A percentile compares a stretch with the other conserved stretches of the same genome.
Evolutionary conservation across 2,329 filamentous ascomycete species (phyloP).

Genomic region (Sporothrix brunneoviolacea): DNA sequence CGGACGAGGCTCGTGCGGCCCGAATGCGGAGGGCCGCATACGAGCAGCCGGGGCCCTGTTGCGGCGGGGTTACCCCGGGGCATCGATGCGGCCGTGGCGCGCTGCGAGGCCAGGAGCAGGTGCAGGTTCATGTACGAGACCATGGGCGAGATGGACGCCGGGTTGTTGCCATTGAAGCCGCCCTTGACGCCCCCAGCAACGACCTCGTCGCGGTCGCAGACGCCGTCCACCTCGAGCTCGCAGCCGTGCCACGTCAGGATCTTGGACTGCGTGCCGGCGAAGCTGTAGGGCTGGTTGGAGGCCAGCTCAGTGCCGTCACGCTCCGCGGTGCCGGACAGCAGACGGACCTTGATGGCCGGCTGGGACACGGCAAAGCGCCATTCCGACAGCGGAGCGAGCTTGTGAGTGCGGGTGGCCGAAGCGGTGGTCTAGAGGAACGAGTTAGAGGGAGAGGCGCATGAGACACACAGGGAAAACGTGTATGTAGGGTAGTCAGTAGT

Average conservation of each 20-base stretch:
- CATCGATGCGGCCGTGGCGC: slow-evolving; percentile 50
- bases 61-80: slow-evolving; percentile 31
- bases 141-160: slow-evolving; percentile 54
- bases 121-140: slow-evolving; percentile 78
- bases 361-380: slow-evolving; percentile 70
- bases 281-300: slow-evolving; percentile 69
- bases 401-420: slow-evolving; percentile 39
- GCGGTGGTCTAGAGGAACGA: slow-evolving; percentile 25
- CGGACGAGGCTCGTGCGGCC: slow-evolving; percentile 81
- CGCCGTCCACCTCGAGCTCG: slow-evolving; percentile 67
- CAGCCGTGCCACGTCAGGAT: slow-evolving; percentile 92
- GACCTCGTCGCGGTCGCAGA: slow-evolving; percentile 55
- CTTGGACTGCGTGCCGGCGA: slow-evolving; percentile 75
- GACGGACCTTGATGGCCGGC: slow-evolving; percentile 43
- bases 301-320: slow-evolving; percentile 94
- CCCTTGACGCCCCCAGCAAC: slow-evolving; percentile 33
- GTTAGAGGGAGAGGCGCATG: too few relatives aligned
- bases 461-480: too few relatives aligned
- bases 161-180: neutral
- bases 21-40: slow-evolving; percentile 69
- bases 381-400: slow-evolving; percentile 60
- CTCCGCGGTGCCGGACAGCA: slow-evolving; percentile 78
- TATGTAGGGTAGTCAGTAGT: too few relatives aligned
- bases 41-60: slow-evolving; percentile 72
- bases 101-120: slow-evolving; percentile 70